phyloP scores from a whole-genome alignment of 2,329 filamentous ascomycete species.

The Reticulascus tulasneorum region DNA sequence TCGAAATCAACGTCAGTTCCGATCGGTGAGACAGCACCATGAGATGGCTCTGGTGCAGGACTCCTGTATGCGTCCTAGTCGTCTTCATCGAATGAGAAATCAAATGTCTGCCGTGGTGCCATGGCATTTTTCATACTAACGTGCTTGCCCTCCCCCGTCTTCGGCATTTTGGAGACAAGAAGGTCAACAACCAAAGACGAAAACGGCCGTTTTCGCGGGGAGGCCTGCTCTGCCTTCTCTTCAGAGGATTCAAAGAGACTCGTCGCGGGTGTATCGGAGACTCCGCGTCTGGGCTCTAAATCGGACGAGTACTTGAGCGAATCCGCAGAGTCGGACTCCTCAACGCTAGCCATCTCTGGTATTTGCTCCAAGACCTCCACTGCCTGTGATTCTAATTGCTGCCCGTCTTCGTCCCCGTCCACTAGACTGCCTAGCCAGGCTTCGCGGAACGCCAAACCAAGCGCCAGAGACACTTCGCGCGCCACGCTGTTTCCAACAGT shows the following conservation, averaged over 20 bases:
- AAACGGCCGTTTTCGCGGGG: too few relatives aligned
- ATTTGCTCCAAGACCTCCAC: background rate
- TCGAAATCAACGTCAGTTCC: too few relatives aligned
- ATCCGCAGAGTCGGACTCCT: background rate
- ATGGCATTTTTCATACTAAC: too few relatives aligned
- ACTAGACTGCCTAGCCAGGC: slow-evolving; percentile 43
- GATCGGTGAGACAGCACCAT: too few relatives aligned
- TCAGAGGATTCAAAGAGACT: too few relatives aligned
- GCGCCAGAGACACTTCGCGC: slow-evolving; percentile 59
- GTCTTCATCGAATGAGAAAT: too few relatives aligned
- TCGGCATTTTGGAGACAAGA: slow-evolving; percentile 1
- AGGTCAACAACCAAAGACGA: slow-evolving; percentile 2
- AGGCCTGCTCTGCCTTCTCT: too few relatives aligned
- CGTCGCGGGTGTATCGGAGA: slow-evolving; percentile 1
- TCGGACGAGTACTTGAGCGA: background rate
- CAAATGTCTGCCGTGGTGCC: too few relatives aligned
- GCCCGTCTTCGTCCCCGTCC: slow-evolving; percentile 8
- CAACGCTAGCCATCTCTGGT: background rate
- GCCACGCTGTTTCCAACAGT: slow-evolving; percentile 77
- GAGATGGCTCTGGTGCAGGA: too few relatives aligned
- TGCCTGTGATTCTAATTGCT: background rate
- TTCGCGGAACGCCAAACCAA: slow-evolving; percentile 61
- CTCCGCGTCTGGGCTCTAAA: background rate
- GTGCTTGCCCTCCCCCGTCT: background rate
- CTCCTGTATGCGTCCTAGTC: too few relatives aligned